Conservation (phyloP, 1,284 basidiomycete genomes). For the Coniferiporia sulphurascens region DNA sequence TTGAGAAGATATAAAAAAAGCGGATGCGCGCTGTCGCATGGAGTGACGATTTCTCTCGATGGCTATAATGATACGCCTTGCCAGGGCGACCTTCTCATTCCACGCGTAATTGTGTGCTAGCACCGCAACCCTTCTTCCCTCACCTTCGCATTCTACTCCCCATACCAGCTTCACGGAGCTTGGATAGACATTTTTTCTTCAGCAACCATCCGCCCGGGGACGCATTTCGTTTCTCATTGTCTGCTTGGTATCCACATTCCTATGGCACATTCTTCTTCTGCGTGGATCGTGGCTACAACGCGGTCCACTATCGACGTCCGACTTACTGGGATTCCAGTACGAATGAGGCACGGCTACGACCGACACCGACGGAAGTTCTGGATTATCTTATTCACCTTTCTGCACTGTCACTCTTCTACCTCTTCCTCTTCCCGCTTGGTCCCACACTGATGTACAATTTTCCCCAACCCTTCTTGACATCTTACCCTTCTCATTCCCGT, state of each 20-base stretch:
- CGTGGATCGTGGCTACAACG: not conserved
- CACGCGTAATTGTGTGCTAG: not conserved
- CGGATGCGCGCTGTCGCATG: not conserved
- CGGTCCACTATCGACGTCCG: not conserved
- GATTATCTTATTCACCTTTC: not conserved
- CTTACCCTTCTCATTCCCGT: not conserved
- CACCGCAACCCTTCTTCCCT: not conserved
- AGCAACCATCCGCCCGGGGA: not conserved
- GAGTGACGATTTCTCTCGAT: not conserved
- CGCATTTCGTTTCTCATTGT: not conserved
- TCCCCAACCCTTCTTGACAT: not conserved
- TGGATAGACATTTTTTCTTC: not conserved
- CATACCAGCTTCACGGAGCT: not conserved
- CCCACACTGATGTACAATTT: not conserved
- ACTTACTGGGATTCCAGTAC: not conserved
- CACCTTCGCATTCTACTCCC: not conserved
- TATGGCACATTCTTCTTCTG: not conserved
- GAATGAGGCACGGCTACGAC: not conserved
- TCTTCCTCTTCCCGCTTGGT: not conserved
- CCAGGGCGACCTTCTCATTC: not conserved
- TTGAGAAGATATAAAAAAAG: constrained; percentile 2
- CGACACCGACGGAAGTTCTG: not conserved
- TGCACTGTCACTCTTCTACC: not conserved
- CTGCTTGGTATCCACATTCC: not conserved
- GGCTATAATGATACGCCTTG: not conserved